These are phyloP conservation scores for Trichosanthes cucumerina DNA, from an alignment of 306 rosid genomes.

Conservation along the genomic window DNA sequence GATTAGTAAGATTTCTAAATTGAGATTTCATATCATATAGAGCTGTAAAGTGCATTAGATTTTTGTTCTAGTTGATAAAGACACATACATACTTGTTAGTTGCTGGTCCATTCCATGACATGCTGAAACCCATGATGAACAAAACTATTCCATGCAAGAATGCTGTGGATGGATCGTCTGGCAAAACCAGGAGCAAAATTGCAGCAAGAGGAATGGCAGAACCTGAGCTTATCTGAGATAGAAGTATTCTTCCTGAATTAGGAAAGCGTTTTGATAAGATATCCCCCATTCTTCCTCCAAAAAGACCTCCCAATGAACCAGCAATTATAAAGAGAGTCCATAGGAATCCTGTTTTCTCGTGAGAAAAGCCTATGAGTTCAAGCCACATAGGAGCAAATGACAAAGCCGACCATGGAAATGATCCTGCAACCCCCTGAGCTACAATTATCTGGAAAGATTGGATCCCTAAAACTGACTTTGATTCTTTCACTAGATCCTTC, in stretches of 20 bases:
- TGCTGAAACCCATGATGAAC: conserved; percentile 56
- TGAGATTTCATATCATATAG: background rate
- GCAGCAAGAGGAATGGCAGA: conserved; percentile 69
- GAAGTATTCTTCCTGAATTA: conserved; percentile 54
- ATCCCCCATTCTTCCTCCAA: conserved; percentile 84
- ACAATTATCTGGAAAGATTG: conserved; percentile 81
- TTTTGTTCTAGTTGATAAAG: background rate
- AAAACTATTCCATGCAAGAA: conserved; percentile 55
- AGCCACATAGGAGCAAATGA: conserved; percentile 78
- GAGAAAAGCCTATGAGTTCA: conserved; percentile 81
- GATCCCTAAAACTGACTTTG: conserved; percentile 49
- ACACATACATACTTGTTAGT: conserved; percentile 62
- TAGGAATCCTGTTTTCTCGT: conserved; percentile 47
- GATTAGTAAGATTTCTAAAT: background rate
- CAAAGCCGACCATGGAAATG: conserved; percentile 80
- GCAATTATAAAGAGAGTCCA: conserved; percentile 51
- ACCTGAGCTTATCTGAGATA: conserved; percentile 74
- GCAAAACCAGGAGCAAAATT: conserved; percentile 49
- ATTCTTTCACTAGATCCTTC: conserved; percentile 45
- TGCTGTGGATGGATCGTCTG: conserved; percentile 52
- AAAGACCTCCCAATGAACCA: conserved; percentile 60
- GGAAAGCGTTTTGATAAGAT: conserved; percentile 45
- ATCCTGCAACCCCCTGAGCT: conserved; percentile 86
- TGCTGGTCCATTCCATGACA: conserved; percentile 63
- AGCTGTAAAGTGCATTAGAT: background rate